Percentiles rank a stretch among this genome's conserved stretches.
phyloP scores from a whole-genome alignment of 495 filamentous ascomycete species.

The Ramalina intermedia region DNA sequence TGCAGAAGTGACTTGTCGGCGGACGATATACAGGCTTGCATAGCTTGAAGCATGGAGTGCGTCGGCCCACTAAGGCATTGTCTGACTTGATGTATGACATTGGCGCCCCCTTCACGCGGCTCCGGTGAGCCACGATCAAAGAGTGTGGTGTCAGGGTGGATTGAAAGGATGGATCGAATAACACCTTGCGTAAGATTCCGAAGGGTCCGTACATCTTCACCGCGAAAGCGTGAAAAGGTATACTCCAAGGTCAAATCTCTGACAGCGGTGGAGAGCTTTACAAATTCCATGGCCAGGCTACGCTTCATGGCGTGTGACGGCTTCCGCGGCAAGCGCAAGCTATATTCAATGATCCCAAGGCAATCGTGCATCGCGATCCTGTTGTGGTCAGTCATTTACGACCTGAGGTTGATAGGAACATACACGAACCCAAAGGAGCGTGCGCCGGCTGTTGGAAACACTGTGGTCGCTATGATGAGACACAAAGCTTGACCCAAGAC shows the following conservation, averaged over 20 bases:
- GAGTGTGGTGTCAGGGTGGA: slow-evolving; percentile 30
- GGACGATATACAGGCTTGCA: slow-evolving; percentile 24
- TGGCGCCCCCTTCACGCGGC: slow-evolving; percentile 11
- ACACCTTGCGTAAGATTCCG: slow-evolving; percentile 39
- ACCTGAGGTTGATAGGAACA: neutral
- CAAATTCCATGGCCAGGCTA: slow-evolving; percentile 31
- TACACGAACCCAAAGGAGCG: slow-evolving; percentile 30
- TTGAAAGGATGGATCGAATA: slow-evolving; percentile 29
- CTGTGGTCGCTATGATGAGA: slow-evolving; percentile 27
- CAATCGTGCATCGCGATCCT: slow-evolving; percentile 16
- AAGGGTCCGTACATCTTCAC: slow-evolving; percentile 30
- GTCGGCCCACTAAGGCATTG: slow-evolving; percentile 31
- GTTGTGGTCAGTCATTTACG: neutral
- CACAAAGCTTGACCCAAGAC: slow-evolving; percentile 36
- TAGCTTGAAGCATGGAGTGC: slow-evolving; percentile 28
- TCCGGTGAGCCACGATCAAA: slow-evolving; percentile 19
- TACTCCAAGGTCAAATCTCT: slow-evolving; percentile 41
- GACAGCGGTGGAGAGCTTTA: slow-evolving; percentile 39
- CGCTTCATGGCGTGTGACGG: slow-evolving; percentile 22
- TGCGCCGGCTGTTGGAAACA: slow-evolving; percentile 40
- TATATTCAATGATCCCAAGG: slow-evolving; percentile 30
- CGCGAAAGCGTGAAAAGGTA: slow-evolving; percentile 32
- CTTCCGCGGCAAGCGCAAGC: slow-evolving; percentile 28
- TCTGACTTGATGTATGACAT: slow-evolving; percentile 23
- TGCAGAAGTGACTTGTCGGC: slow-evolving; percentile 35